Base-by-base conservation (phyloP, 768 basidiomycete species). In the Wakefieldia striispora region DNA sequence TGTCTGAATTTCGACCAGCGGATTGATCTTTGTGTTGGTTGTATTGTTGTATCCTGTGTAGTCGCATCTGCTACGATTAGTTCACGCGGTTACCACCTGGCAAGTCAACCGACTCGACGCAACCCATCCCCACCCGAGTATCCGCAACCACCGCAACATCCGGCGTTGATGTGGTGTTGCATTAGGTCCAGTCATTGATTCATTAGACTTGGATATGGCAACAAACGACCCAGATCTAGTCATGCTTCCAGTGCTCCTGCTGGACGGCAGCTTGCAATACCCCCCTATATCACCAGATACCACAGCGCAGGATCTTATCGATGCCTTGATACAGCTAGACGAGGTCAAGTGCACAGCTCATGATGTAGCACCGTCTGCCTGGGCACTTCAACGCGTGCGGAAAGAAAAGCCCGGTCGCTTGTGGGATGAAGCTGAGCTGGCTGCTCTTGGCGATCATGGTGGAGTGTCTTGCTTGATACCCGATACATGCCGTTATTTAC, bases 361-460 rank as follows among this genome's bases (percentile, higher is more conserved):
- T 3, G 82, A 80, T 56, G 68, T 84, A 14, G 69, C 77, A 37
- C 77, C 82, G 26, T 67, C 64, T 45, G 80, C 77, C 5, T 92
- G 89, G 88, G 84, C 80, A 19, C 64, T 92, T 51, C 88, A 88
- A 65, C 71, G 64, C 45, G 75, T 88, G 39, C 75, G 84, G 40
- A 71, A 65, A 35, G 82, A 90, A 61, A 72, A 68, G 19, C 68
- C 66, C 40, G 88, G 87, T 42, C 72, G 82, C 20, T 63, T 72
- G 47, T 89, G 90, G 88, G 83, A 84, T 56, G 84, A 89, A 55
- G 74, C 78, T 3, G 88, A 88, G 54, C 74, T 92, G 4, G 76
- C 80, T 49, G 69, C 70, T 29, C 74, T 91, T 8, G 81, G 78
- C 29, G 79, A 86, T 61, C 86, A 88, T 88, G 36, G 52, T 71